Conservation (phyloP, 106 monocot genomes). For the Apostasia shenzhenica region DNA sequence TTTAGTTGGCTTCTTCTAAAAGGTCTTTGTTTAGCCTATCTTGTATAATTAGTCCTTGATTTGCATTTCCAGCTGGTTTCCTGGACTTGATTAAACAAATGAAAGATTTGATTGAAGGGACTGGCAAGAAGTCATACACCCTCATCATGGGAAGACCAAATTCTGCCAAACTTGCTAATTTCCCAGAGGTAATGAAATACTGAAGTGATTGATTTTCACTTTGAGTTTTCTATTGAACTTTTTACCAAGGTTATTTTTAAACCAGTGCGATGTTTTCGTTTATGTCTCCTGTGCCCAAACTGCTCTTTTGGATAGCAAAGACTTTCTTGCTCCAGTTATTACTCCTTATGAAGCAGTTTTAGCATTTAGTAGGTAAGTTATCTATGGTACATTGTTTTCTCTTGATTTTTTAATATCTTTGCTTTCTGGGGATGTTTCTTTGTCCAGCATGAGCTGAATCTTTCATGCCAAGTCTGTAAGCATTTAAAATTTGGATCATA, state of each 20-base stretch:
- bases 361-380: constrained; percentile 69
- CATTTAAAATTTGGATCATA: too few species aligned
- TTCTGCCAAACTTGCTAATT: constrained; percentile 91
- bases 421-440: not conserved
- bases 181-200: constrained; percentile 66
- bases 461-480: too few species aligned
- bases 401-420: not conserved
- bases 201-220: not conserved
- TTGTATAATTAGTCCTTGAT: not conserved
- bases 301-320: constrained; percentile 94
- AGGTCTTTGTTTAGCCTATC: not conserved
- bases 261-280: constrained; percentile 91
- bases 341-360: constrained; percentile 90
- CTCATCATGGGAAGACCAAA: constrained; percentile 93
- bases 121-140: constrained; percentile 83
- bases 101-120: constrained; percentile 78
- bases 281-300: constrained; percentile 97
- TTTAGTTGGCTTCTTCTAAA: too few species aligned
- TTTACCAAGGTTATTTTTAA: constrained; percentile 6
- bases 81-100: constrained; percentile 72
- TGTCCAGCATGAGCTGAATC: too few species aligned
- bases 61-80: constrained; percentile 60
- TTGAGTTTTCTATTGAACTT: not conserved
- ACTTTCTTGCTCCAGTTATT: constrained; percentile 87
- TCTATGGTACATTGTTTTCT: not conserved